Evolutionary conservation across 345 rosid genomes (phyloP), one percentile per base, ranked within the genome.

Genomic region (Camelina hispida): DNA sequence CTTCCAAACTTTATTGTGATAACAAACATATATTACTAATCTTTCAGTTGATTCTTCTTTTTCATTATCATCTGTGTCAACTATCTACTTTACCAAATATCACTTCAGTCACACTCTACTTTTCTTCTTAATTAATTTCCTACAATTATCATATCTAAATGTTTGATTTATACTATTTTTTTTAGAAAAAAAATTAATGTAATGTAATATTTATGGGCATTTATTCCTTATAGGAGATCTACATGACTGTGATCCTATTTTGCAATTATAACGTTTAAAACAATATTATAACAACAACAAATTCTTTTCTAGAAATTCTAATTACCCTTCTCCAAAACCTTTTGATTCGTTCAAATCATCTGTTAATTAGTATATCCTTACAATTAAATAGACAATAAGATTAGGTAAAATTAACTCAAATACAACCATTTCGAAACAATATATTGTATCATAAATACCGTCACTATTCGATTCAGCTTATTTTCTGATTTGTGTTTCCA

Each of bases 81-180:
- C 56, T 69, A 12, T 56, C 28, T 4, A 62, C 75, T 50, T 51
- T 60, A 61, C 68, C n/a, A 17, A 22, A 62, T 52, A 37, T 71
- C 75, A 51, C 51, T 13, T 72, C 68, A 72, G 11, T 61, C 76
- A 62, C 53, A 20, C 53, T 51, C 62, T 8, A n/a, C 61, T 11
- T 23, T 68, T 43, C 30, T 12, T 51, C 14, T 37, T 60, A 17
- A 50, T n/a, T 22, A 28, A 28, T 60, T 37, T 14, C 34, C 50
- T 20, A 61, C 9, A 9, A 57, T 69, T 7, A 34, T 6, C 22
- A 54, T 25, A 44, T 62, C 9, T n/a, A 63, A 11, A 54, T 54
- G 10, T 40, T 38, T 54, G 40, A n/a, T 44, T 63, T 14, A 34
- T 65, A 10, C 57, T 35, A 48, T 37, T 37, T 34, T 34, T 1